Conservation (phyloP, 2,329 filamentous ascomycete genomes). For the Colletotrichum orbiculare region DNA sequence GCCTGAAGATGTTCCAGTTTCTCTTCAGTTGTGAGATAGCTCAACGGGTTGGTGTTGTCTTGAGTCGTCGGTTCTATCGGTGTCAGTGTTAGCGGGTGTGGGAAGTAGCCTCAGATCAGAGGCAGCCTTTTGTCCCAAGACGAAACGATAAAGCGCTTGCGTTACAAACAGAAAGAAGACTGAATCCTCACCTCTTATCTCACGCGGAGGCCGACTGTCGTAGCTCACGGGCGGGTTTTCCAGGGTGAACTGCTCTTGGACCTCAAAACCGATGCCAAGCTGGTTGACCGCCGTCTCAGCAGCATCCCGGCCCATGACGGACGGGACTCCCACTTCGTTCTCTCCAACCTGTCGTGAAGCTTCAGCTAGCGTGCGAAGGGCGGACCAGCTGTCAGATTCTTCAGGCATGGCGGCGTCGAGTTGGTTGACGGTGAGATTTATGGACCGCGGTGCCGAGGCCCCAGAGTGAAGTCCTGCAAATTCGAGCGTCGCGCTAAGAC, state of each 20-base stretch:
- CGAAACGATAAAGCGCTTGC: not conserved
- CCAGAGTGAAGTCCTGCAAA: constrained; percentile 37
- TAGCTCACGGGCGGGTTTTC: constrained; percentile 66
- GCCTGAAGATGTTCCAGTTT: constrained; percentile 59
- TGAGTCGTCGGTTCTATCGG: constrained; percentile 26
- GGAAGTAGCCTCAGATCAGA: too few relatives aligned
- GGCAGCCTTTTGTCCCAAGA: not conserved
- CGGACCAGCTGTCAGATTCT: constrained; percentile 74
- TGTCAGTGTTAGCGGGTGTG: constrained; percentile 5
- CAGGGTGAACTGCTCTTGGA: constrained; percentile 69
- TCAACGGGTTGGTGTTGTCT: constrained; percentile 37
- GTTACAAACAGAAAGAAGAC: not conserved
- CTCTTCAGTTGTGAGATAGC: constrained; percentile 55
- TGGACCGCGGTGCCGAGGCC: constrained; percentile 31
- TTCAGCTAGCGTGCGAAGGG: constrained; percentile 87
- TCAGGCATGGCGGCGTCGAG: constrained; percentile 29
- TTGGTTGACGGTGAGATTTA: constrained; percentile 34
- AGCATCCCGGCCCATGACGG: constrained; percentile 30
- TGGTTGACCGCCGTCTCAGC: constrained; percentile 38
- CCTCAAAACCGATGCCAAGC: constrained; percentile 54
- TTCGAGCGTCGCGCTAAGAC: constrained; percentile 70
- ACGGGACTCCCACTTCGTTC: constrained; percentile 32
- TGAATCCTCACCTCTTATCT: constrained; percentile 50
- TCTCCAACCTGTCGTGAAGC: constrained; percentile 80
- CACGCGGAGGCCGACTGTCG: constrained; percentile 50